A percentile compares a stretch with the other conserved stretches of the same genome.
These are phyloP conservation scores for Aspergillus udagawae DNA, from an alignment of 2,329 filamentous ascomycete species.

Conservation along the genomic window DNA sequence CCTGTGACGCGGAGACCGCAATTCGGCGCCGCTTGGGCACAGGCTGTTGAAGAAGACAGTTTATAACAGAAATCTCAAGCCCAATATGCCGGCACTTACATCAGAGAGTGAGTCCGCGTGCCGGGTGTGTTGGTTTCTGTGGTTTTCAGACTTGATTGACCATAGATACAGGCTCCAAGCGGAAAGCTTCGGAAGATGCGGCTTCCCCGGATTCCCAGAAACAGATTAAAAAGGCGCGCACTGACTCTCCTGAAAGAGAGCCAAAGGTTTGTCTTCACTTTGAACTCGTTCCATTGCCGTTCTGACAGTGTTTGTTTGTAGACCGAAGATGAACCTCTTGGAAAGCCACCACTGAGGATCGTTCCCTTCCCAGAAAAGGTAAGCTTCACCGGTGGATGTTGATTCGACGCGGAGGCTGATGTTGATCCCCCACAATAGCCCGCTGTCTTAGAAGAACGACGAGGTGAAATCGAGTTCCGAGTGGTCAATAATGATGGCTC, in stretches of 20 bases:
- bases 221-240: slow-evolving; percentile 47
- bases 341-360: slow-evolving; percentile 55
- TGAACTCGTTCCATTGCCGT: not conserved
- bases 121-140: not conserved
- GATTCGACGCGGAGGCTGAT: not conserved
- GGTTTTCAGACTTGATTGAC: slow-evolving; percentile 7
- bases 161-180: slow-evolving; percentile 34
- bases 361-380: slow-evolving; percentile 91
- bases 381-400: slow-evolving; percentile 13
- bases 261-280: slow-evolving; percentile 22
- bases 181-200: slow-evolving; percentile 49
- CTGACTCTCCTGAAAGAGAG: slow-evolving; percentile 41
- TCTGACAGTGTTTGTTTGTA: slow-evolving; percentile 25
- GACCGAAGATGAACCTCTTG: slow-evolving; percentile 31
- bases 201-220: slow-evolving; percentile 41
- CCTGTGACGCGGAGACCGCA: slow-evolving; percentile 14
- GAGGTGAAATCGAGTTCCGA: slow-evolving; percentile 91
- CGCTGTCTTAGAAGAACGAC: slow-evolving; percentile 88
- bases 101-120: slow-evolving; percentile 29
- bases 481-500: slow-evolving; percentile 96
- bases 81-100: slow-evolving; percentile 22
- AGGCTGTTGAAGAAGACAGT: not conserved
- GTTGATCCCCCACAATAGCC: slow-evolving; percentile 48
- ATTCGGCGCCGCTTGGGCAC: slow-evolving; percentile 1
- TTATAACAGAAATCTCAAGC: not conserved